Percentiles rank a stretch among this genome's conserved stretches.
Conservation (phyloP, 192 early-diverging fungal species). For the Mortierella hygrophila region DNA sequence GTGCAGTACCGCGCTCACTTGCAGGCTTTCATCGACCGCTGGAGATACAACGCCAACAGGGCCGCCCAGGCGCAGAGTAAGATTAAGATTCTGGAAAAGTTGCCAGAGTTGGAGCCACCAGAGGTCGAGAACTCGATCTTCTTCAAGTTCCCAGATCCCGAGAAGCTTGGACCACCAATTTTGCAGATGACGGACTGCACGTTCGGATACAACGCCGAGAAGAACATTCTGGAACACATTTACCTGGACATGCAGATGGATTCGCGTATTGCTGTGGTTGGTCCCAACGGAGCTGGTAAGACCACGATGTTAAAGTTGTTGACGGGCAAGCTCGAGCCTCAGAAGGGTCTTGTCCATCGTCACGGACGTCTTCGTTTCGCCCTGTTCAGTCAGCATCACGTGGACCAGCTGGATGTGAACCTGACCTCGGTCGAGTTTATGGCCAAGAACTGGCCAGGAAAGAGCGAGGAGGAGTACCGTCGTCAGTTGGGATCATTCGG, state of each 20-base stretch:
- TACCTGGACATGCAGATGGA: constrained; percentile 98
- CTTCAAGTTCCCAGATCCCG: constrained; percentile 95
- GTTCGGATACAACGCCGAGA: constrained; percentile 88
- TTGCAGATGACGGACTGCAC: constrained; percentile 93
- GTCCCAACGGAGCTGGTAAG: constrained; percentile 99
- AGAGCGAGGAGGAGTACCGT: constrained; percentile 96
- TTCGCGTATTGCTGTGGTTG: constrained; percentile 97
- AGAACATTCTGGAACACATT: constrained; percentile 86
- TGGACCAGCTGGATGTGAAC: constrained; percentile 94
- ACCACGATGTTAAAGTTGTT: constrained; percentile 95
- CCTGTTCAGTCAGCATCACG: constrained; percentile 97
- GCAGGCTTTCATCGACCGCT: constrained; percentile 98
- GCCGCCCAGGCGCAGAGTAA: constrained; percentile 97
- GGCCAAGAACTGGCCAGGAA: constrained; percentile 89
- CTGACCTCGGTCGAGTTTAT: constrained; percentile 90
- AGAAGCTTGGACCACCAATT: constrained; percentile 95
- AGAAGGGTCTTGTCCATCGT: constrained; percentile 83
- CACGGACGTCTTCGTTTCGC: constrained; percentile 95
- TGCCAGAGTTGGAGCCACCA: constrained; percentile 91
- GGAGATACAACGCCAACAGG: constrained; percentile 99
- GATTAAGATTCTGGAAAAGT: constrained; percentile 98
- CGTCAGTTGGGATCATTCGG: constrained; percentile 94
- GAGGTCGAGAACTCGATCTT: constrained; percentile 82
- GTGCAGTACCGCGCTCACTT: constrained; percentile 93
- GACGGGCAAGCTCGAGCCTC: constrained; percentile 87